A percentile compares a stretch with the other conserved stretches of the same genome.
Evolutionary conservation across 1,284 basidiomycete species (phyloP).

Genomic region (Ustilago loliicola): DNA sequence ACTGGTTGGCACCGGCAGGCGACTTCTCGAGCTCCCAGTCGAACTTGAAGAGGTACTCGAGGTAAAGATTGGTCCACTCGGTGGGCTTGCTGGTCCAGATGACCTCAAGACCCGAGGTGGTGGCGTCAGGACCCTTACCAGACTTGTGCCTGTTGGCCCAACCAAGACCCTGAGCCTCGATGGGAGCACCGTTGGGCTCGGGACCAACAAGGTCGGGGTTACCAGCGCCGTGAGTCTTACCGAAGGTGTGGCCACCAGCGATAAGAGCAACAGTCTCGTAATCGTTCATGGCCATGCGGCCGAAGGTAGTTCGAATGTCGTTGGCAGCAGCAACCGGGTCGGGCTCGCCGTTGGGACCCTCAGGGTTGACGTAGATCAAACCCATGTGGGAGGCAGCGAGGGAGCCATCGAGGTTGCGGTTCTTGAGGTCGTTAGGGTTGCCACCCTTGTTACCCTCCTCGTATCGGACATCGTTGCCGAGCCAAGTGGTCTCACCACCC

Average conservation of each 20-base stretch:
- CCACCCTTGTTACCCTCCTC: slow-evolving; percentile 37
- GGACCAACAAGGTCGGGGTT: slow-evolving; percentile 37
- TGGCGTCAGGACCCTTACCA: slow-evolving; percentile 39
- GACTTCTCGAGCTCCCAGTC: slow-evolving; percentile 51
- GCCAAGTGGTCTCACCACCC: slow-evolving; percentile 53
- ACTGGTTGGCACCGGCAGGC: slow-evolving; percentile 48
- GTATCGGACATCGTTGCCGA: slow-evolving; percentile 49
- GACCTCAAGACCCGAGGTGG: slow-evolving; percentile 42
- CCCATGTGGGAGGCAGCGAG: slow-evolving; percentile 47
- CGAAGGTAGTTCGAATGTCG: slow-evolving; percentile 48
- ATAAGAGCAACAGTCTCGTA: slow-evolving; percentile 48
- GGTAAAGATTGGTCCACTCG: slow-evolving; percentile 50
- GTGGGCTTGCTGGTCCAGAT: slow-evolving; percentile 50
- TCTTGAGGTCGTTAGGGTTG: slow-evolving; percentile 42
- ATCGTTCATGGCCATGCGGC: slow-evolving; percentile 52
- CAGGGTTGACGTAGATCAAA: slow-evolving; percentile 52
- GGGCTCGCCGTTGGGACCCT: slow-evolving; percentile 45
- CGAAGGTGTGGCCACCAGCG: slow-evolving; percentile 51
- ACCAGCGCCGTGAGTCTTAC: slow-evolving; percentile 52
- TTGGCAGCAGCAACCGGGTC: slow-evolving; percentile 45
- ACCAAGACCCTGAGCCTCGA: slow-evolving; percentile 42
- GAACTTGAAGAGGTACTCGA: slow-evolving; percentile 52
- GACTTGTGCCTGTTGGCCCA: slow-evolving; percentile 40
- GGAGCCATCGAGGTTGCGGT: slow-evolving; percentile 36
- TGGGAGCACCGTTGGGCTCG: slow-evolving; percentile 42